These are phyloP conservation scores for Curvularia verruculosa DNA, from an alignment of 2,329 filamentous ascomycete genomes.

Conservation along the genomic window DNA sequence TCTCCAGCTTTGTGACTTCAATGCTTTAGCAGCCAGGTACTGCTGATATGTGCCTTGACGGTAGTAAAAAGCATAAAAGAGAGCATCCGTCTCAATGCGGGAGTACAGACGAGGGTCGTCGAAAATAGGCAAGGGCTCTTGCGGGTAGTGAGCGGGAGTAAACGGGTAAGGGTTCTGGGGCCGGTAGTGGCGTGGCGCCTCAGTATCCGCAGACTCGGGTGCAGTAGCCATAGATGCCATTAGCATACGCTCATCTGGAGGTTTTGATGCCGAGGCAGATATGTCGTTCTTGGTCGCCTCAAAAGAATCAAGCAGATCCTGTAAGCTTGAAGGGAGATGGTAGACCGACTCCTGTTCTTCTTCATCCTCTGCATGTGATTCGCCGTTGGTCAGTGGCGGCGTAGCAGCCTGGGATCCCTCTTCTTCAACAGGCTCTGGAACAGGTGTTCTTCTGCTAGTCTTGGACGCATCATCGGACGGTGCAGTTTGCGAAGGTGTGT, in stretches of 20 bases:
- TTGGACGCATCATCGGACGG: constrained; percentile 40
- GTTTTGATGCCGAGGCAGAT: constrained; percentile 64
- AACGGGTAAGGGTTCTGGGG: constrained; percentile 78
- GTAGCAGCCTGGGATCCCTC: constrained; percentile 46
- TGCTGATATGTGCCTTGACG: constrained; percentile 96
- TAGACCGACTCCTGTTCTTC: constrained; percentile 80
- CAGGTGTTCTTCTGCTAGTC: constrained; percentile 36
- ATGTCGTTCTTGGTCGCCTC: constrained; percentile 79
- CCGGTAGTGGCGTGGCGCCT: constrained; percentile 81
- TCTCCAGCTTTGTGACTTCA: constrained; percentile 98
- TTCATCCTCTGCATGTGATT: constrained; percentile 59
- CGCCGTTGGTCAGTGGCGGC: constrained; percentile 58
- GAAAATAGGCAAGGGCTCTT: constrained; percentile 88
- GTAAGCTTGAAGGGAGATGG: constrained; percentile 85
- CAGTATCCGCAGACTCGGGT: constrained; percentile 78
- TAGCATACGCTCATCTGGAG: constrained; percentile 73
- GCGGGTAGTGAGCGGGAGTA: constrained; percentile 83
- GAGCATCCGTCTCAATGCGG: constrained; percentile 89
- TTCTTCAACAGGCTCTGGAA: constrained; percentile 42
- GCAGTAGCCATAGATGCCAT: constrained; percentile 73
- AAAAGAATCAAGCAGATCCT: constrained; percentile 89
- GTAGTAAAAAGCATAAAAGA: constrained; percentile 99
- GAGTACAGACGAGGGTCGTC: constrained; percentile 88
- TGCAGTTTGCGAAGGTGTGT: constrained; percentile 35
- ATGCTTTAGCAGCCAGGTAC: constrained; percentile 91